These are phyloP conservation scores for Penicillium alfredii DNA, from an alignment of 495 filamentous ascomycete species.

Conservation along the genomic window DNA sequence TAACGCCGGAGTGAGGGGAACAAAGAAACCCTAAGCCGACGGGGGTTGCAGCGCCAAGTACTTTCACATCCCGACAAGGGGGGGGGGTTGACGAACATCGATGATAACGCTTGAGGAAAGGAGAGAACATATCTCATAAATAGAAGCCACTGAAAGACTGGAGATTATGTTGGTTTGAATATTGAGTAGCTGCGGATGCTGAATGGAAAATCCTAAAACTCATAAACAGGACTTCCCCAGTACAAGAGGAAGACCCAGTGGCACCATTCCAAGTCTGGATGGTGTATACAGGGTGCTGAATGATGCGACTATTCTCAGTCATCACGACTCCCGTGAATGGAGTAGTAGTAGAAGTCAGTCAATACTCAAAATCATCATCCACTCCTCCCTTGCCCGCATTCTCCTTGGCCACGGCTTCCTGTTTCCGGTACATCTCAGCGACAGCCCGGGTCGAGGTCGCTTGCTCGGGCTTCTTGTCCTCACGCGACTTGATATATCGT, in stretches of 20 bases:
- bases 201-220: too few relatives aligned
- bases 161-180: too few relatives aligned
- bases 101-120: neutral
- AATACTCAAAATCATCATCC: conserved; percentile 99
- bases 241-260: conserved; percentile 8
- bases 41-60: conserved; percentile 28
- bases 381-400: conserved; percentile 67
- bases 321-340: too few relatives aligned
- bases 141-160: too few relatives aligned
- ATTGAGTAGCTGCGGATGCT: too few relatives aligned
- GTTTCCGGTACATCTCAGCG: conserved; percentile 94
- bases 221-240: too few relatives aligned
- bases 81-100: too few relatives aligned
- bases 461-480: conserved; percentile 92
- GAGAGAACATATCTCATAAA: too few relatives aligned
- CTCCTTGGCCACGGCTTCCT: conserved; percentile 70
- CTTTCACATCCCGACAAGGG: neutral
- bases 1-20: too few relatives aligned
- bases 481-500: conserved; percentile 78
- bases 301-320: too few relatives aligned
- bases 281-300: conserved; percentile 6
- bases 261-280: conserved; percentile 9
- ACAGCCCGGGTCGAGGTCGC: conserved; percentile 79
- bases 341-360: too few relatives aligned
- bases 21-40: conserved; percentile 2